Evolutionary conservation across 2,329 filamentous ascomycete species (phyloP).

Genomic region (Nigrograna mackinnonii): DNA sequence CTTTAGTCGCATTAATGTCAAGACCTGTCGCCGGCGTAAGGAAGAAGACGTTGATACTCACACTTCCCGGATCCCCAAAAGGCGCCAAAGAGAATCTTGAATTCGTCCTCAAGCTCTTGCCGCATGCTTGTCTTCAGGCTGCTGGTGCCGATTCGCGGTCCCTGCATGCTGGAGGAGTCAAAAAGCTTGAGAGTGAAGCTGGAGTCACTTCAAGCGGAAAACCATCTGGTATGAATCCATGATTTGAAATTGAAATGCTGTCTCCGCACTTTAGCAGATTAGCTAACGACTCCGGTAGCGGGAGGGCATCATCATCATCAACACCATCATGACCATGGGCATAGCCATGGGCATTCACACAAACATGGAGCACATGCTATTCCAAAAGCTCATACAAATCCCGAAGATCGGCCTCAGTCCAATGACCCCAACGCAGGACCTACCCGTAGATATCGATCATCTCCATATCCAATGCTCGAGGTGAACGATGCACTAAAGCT

Average conservation of each 20-base stretch:
- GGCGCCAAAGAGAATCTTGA: conserved; percentile 93
- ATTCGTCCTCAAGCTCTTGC: conserved; percentile 84
- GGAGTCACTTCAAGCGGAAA: conserved; percentile 54
- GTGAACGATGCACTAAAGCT: conserved; percentile 78
- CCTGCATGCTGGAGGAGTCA: conserved; percentile 78
- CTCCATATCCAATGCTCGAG: conserved; percentile 88
- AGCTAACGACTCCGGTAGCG: conserved; percentile 18
- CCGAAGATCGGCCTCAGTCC: conserved; percentile 59
- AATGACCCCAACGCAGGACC: conserved; percentile 64
- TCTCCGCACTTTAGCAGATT: no score
- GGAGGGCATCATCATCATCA: conserved; percentile 43
- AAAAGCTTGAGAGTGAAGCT: conserved; percentile 83
- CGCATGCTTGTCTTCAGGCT: conserved; percentile 92
- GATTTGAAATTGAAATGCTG: no score
- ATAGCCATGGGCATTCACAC: conserved; percentile 66
- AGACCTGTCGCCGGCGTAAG: conserved; percentile 88
- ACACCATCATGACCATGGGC: conserved; percentile 58
- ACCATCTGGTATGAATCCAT: no score
- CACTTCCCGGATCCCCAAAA: conserved; percentile 91
- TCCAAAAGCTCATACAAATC: conserved; percentile 71
- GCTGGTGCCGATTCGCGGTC: conserved; percentile 79
- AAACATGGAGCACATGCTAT: conserved; percentile 45
- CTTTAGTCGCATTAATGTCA: conserved; percentile 90
- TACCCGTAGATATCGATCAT: conserved; percentile 75
- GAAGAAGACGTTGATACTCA: conserved; percentile 80